Base-by-base conservation (phyloP, 768 basidiomycete genomes). In the Suillus sp. region DNA sequence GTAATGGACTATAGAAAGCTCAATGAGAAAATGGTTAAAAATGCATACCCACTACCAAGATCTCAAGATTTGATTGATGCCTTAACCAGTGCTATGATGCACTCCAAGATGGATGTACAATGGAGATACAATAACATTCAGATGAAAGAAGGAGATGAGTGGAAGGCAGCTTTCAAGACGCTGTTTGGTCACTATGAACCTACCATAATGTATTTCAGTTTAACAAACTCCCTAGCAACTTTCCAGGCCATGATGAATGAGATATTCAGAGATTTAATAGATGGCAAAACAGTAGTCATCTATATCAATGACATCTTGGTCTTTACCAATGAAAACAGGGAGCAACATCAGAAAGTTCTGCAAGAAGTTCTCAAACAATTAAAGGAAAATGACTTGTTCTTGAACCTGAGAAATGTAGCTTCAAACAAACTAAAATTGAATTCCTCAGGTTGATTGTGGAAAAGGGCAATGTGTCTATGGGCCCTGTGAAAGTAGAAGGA, bases 221-320 rank as follows among this genome's bases (percentile, higher is more conserved):
- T 74, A 18, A 75, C 66, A 37, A 81, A 83, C 60, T 68, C 68
- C 3, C 75, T 76, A 9, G 75, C 77, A 0, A 74, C 76, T 0
- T 83, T 83, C 64, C 75, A 78, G 40, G 57, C 50, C 0, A 70
- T 75, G 66, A 76, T 76, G 69, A 72, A 78, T 64, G 67, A 71
- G 66, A 60, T 78, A 6, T 72, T 78, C 50, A 20, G 61, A 10
- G 70, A 79, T 45, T 2, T 77, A 55, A 71, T 82, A 0, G 43
- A 45, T 3, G 43, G 43, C 32, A 73, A 74, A 0, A 72, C 77
- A 30, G 75, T 85, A n/a, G 65, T 73, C 0, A 76, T 84, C 50
- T 81, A 85, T 66, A 66, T 83, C 38, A 80, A 82, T 61, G 75
- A 83, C 62, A 79, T 83, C 32, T 66, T 81, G 57, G 74, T 79